Conservation (phyloP, 345 rosid species). For the Draba incana region DNA sequence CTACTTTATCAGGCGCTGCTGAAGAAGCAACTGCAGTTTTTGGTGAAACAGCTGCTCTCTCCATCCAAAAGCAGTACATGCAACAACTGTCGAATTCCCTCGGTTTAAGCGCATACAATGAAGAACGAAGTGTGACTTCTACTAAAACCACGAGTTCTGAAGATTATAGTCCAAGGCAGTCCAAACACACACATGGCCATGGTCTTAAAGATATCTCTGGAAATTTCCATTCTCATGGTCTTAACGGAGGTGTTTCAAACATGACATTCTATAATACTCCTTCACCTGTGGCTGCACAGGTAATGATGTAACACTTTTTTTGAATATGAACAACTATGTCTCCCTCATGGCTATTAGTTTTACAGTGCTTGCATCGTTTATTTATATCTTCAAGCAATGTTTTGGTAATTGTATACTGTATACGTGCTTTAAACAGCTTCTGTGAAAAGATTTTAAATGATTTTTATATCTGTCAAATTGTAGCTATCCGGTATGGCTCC, state of each 20-base stretch:
- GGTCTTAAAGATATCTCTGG: conserved; percentile 73
- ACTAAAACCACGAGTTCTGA: conserved; percentile 52
- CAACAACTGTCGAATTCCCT: conserved; percentile 53
- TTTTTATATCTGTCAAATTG: conserved; percentile 32
- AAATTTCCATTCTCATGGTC: conserved; percentile 69
- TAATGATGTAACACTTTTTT: conserved; percentile 34
- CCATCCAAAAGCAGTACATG: conserved; percentile 81
- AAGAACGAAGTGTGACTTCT: conserved; percentile 60
- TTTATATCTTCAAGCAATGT: conserved; percentile 11
- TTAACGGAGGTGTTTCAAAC: conserved; percentile 71
- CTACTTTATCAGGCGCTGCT: conserved; percentile 67
- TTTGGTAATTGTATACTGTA: conserved; percentile 19
- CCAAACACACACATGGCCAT: conserved; percentile 68
- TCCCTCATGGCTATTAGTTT: conserved; percentile 15
- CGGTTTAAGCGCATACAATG: conserved; percentile 50
- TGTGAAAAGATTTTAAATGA: conserved; percentile 12
- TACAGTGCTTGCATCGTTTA: conserved; percentile 8
- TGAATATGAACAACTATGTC: conserved; percentile 14
- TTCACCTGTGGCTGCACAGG: conserved; percentile 87
- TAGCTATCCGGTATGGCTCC: conserved; percentile 88
- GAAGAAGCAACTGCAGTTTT: conserved; percentile 86
- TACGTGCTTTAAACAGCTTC: conserved; percentile 15
- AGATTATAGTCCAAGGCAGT: conserved; percentile 70
- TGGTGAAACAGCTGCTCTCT: conserved; percentile 84
- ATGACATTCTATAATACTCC: conserved; percentile 83